Percentiles rank a stretch among this genome's conserved stretches.
Conservation (phyloP, 352 stramenopile species). For the Globisporangium nunn region DNA sequence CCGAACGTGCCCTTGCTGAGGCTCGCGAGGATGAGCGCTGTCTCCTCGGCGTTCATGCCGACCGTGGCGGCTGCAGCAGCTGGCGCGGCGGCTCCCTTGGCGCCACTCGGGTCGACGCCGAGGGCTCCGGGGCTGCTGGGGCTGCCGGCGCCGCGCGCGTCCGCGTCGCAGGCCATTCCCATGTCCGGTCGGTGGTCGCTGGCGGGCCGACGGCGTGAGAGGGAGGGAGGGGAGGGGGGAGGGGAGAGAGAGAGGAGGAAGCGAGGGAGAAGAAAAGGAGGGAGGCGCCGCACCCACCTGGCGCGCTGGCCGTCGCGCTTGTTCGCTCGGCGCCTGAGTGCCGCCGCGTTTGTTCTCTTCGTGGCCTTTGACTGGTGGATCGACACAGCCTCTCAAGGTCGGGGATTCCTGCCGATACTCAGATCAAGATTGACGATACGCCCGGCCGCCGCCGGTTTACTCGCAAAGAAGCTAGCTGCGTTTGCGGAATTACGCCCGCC, state of each 20-base stretch:
- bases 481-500: too few species aligned
- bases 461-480: too few species aligned
- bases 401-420: background rate
- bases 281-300: too few species aligned
- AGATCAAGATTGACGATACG: background rate
- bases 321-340: too few species aligned
- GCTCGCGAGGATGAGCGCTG: slow-evolving; percentile 81
- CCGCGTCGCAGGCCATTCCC: slow-evolving; percentile 61
- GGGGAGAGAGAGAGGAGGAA: too few species aligned
- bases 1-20: slow-evolving; percentile 57
- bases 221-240: too few species aligned
- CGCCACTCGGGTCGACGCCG: background rate
- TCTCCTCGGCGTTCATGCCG: slow-evolving; percentile 74
- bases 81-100: background rate
- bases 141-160: slow-evolving; percentile 25
- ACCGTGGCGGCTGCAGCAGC: background rate
- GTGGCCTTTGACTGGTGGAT: background rate
- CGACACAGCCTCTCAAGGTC: background rate
- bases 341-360: background rate
- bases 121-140: slow-evolving; percentile 11
- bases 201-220: too few species aligned
- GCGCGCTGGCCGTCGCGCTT: too few species aligned
- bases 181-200: slow-evolving; percentile 5
- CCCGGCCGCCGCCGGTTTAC: too few species aligned
- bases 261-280: too few species aligned